Evolutionary conservation across 495 filamentous ascomycete species (phyloP).

Genomic region (Aspergillus taichungensis): DNA sequence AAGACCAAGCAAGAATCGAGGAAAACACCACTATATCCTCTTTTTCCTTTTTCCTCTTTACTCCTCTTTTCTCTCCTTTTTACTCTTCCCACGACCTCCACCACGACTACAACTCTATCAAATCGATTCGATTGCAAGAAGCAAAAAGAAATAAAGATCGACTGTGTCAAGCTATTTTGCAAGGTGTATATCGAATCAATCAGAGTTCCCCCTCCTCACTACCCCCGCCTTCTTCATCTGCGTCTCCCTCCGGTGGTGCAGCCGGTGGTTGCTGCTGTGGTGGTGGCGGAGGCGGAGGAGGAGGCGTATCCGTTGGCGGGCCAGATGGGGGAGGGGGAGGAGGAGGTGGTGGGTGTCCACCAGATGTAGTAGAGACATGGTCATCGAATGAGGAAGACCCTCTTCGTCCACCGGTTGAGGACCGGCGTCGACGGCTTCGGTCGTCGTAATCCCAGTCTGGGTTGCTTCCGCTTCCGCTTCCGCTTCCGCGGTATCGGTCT

Average conservation of each 20-base stretch:
- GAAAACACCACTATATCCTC: too few relatives aligned
- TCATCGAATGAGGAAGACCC: not conserved
- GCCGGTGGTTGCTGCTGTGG: not conserved
- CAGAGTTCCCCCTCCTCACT: slow-evolving; percentile 41
- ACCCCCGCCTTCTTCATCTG: slow-evolving; percentile 25
- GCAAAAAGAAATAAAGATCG: not conserved
- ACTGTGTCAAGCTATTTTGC: too few relatives aligned
- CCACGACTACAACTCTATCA: too few relatives aligned
- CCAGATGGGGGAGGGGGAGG: slow-evolving; percentile 3
- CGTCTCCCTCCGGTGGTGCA: too few relatives aligned
- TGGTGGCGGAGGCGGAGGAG: slow-evolving; percentile 6
- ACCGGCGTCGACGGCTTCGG: slow-evolving; percentile 4
- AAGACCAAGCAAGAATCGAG: too few relatives aligned
- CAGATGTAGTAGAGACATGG: not conserved
- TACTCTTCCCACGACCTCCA: too few relatives aligned
- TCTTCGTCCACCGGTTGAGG: slow-evolving; percentile 2
- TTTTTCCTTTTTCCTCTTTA: too few relatives aligned
- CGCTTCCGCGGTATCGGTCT: slow-evolving; percentile 8
- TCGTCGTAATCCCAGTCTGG: slow-evolving; percentile 6
- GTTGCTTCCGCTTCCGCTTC: not conserved
- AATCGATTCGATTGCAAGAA: too few relatives aligned
- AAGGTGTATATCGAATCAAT: not conserved
- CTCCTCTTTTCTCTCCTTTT: too few relatives aligned
- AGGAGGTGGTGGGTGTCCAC: not conserved
- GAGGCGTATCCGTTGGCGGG: slow-evolving; percentile 5